phyloP scores from a whole-genome alignment of 768 basidiomycete genomes.

The Tricholoma hemisulphureum region DNA sequence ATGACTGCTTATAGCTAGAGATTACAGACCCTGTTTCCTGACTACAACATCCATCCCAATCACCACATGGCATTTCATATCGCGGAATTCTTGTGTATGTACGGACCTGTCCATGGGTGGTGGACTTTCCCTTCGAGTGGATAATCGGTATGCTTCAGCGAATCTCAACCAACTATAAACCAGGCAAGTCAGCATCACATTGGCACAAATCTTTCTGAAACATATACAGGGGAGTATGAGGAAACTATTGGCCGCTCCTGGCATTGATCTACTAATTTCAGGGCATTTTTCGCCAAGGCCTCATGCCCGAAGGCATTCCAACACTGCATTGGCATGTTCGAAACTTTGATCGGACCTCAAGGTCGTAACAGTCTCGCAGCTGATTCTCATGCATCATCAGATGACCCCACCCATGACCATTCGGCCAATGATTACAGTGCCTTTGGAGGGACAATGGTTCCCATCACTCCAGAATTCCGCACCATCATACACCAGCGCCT shows the following conservation, averaged over 20 bases:
- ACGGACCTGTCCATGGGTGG: conserved; percentile 38
- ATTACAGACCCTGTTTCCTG: conserved; percentile 15
- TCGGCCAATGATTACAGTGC: not conserved
- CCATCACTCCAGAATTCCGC: not conserved
- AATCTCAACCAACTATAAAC: conserved; percentile 29
- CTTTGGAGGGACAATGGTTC: not conserved
- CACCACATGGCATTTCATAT: conserved; percentile 32
- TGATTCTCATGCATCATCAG: not conserved
- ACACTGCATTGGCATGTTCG: conserved; percentile 2
- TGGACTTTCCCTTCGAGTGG: conserved; percentile 38
- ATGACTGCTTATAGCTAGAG: conserved; percentile 17
- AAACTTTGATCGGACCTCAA: conserved; percentile 6
- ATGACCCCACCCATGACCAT: not conserved
- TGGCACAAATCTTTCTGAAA: not conserved
- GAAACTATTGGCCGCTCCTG: conserved; percentile 12
- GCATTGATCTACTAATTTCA: conserved; percentile 13
- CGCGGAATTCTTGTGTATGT: conserved; percentile 20
- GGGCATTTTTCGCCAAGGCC: conserved; percentile 12
- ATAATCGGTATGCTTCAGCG: conserved; percentile 37
- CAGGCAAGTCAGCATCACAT: conserved; percentile 12
- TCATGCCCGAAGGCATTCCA: conserved; percentile 5
- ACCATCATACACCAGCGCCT: not conserved
- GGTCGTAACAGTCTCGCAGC: not conserved
- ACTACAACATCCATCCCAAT: conserved; percentile 17
- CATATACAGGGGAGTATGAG: conserved; percentile 9